Conservation (phyloP, 768 basidiomycete species). For the Hypholoma sublateritium region DNA sequence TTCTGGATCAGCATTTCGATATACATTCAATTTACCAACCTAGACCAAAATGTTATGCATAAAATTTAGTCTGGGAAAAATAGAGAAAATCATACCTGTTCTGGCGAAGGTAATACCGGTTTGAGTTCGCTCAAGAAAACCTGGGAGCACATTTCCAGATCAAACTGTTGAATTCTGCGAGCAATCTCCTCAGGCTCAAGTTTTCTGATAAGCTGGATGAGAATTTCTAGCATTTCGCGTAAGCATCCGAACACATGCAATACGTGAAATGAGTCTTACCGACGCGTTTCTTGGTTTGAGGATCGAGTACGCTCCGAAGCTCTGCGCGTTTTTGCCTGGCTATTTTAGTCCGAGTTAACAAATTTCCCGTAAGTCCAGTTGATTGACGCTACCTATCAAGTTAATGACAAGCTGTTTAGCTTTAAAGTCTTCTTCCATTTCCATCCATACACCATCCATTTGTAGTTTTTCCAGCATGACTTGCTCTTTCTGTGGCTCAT, state of each 20-base stretch:
- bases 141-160: conserved; percentile 83
- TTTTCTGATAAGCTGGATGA: conserved; percentile 84
- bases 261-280: conserved; percentile 51
- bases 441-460: conserved; percentile 84
- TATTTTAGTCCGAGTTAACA: conserved; percentile 22
- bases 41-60: conserved; percentile 24
- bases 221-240: conserved; percentile 63
- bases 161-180: conserved; percentile 80
- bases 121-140: conserved; percentile 88
- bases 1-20: conserved; percentile 81
- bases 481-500: conserved; percentile 64
- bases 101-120: conserved; percentile 86
- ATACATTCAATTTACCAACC: conserved; percentile 88
- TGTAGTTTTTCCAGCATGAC: conserved; percentile 84
- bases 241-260: background rate
- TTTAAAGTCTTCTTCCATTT: conserved; percentile 98
- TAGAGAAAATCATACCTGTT: conserved; percentile 55
- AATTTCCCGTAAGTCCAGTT: background rate
- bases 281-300: conserved; percentile 90
- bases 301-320: conserved; percentile 87
- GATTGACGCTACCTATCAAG: conserved; percentile 63
- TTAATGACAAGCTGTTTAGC: conserved; percentile 93
- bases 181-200: conserved; percentile 87
- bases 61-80: background rate
- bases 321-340: conserved; percentile 86